These are phyloP conservation scores for Neurospora crassa DNA, from an alignment of 2,329 filamentous ascomycete species.

Conservation along the genomic window DNA sequence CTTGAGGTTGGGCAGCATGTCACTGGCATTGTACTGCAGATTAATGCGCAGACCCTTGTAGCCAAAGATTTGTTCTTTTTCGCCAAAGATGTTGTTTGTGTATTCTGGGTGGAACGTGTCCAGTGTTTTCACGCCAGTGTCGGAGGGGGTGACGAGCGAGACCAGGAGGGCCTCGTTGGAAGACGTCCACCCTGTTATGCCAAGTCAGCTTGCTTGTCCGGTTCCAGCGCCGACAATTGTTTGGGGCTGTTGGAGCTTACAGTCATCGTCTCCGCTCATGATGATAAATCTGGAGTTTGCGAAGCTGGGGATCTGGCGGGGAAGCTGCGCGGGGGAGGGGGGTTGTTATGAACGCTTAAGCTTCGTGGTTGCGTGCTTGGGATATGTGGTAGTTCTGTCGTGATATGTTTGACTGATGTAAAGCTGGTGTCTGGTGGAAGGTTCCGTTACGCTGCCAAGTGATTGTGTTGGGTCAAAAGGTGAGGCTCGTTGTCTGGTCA, in stretches of 20 bases:
- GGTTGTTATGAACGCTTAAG: not conserved
- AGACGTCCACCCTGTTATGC: constrained; percentile 42
- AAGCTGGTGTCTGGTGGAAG: not conserved
- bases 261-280: constrained; percentile 14
- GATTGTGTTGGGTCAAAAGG: not conserved
- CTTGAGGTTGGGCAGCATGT: constrained; percentile 69
- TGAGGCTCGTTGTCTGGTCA: not conserved
- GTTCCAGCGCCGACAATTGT: not conserved
- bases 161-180: constrained; percentile 55
- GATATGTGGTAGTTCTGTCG: not conserved
- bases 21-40: constrained; percentile 55
- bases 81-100: constrained; percentile 86
- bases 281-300: not conserved
- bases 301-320: not conserved
- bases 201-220: not conserved
- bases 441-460: not conserved
- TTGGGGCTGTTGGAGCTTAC: constrained; percentile 6
- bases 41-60: constrained; percentile 74
- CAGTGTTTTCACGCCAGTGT: constrained; percentile 42
- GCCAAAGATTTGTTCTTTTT: constrained; percentile 86
- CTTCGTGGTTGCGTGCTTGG: not conserved
- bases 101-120: constrained; percentile 73
- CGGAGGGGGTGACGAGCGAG: constrained; percentile 44
- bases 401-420: not conserved
- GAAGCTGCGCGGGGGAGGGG: not conserved